Evolutionary conservation across 2,329 filamentous ascomycete species (phyloP).

Genomic region (Fusarium sp.): DNA sequence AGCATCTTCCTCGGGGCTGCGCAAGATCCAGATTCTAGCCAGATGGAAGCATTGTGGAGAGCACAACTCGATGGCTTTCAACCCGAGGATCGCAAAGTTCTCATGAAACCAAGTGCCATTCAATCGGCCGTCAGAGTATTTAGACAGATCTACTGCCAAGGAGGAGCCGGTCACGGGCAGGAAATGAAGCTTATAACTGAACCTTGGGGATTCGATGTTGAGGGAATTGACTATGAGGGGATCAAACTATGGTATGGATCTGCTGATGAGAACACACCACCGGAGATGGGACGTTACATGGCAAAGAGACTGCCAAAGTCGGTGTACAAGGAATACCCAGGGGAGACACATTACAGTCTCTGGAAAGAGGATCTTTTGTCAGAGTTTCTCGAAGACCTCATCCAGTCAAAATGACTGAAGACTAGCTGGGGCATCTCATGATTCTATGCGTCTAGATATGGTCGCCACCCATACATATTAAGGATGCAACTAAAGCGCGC

Average conservation of each 20-base stretch:
- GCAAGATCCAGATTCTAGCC: background rate
- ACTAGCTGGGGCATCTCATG: no score
- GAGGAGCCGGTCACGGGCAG: background rate
- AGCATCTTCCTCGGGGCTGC: background rate
- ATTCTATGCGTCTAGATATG: no score
- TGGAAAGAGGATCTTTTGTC: background rate
- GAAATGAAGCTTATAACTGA: slow-evolving; percentile 2
- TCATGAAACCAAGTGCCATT: background rate
- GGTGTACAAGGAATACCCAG: background rate
- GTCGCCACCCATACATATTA: no score
- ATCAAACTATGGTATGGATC: slow-evolving; percentile 5
- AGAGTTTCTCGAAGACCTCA: background rate
- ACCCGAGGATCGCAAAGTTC: rapidly evolving
- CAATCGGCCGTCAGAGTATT: background rate
- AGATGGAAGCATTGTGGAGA: slow-evolving; percentile 1
- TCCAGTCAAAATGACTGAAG: background rate
- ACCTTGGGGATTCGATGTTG: slow-evolving; percentile 6
- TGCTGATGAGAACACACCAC: slow-evolving; percentile 9
- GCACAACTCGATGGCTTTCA: background rate
- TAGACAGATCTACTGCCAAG: slow-evolving; percentile 4
- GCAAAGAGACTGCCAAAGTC: background rate
- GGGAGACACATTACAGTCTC: background rate
- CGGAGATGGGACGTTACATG: slow-evolving; percentile 11
- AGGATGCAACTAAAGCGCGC: no score
- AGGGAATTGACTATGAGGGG: background rate